These are phyloP conservation scores for Fusarium xyrophilum DNA, from an alignment of 2,329 filamentous ascomycete species.

Conservation along the genomic window DNA sequence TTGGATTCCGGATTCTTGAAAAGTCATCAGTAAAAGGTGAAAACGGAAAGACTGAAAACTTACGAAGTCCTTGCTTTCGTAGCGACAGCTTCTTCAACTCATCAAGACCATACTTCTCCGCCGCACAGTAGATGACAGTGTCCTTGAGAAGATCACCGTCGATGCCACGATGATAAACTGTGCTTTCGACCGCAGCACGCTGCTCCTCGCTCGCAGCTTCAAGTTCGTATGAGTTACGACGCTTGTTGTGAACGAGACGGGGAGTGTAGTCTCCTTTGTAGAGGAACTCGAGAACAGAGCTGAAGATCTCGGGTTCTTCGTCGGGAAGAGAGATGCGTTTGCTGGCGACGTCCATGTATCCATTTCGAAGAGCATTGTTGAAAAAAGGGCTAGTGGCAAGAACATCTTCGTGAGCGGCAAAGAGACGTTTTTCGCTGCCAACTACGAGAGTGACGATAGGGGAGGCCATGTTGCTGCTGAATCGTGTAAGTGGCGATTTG, in stretches of 20 bases:
- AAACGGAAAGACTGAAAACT: constrained; percentile 41
- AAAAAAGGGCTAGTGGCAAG: constrained; percentile 83
- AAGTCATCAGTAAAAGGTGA: not conserved
- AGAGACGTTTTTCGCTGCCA: constrained; percentile 83
- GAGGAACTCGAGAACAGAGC: constrained; percentile 86
- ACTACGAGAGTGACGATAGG: constrained; percentile 82
- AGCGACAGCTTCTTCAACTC: constrained; percentile 85
- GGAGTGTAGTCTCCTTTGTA: constrained; percentile 96
- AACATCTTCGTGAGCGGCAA: constrained; percentile 89
- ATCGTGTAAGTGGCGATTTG: constrained; percentile 2
- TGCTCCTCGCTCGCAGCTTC: constrained; percentile 64
- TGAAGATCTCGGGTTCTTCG: constrained; percentile 90
- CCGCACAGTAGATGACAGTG: constrained; percentile 89
- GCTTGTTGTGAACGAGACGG: constrained; percentile 81
- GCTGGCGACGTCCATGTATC: constrained; percentile 46
- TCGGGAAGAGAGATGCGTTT: constrained; percentile 82
- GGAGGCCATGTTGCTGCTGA: constrained; percentile 64
- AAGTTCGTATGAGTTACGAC: constrained; percentile 80
- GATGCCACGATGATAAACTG: constrained; percentile 70
- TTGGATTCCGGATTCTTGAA: constrained; percentile 74
- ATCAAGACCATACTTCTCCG: constrained; percentile 81
- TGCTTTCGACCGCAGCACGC: constrained; percentile 62
- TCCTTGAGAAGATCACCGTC: constrained; percentile 80
- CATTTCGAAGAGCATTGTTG: constrained; percentile 47
- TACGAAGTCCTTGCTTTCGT: constrained; percentile 85